Percentiles rank a stretch among this genome's conserved stretches.
Evolutionary conservation across 495 filamentous ascomycete genomes (phyloP).

Genomic region (Trichoderma orchidacearum): DNA sequence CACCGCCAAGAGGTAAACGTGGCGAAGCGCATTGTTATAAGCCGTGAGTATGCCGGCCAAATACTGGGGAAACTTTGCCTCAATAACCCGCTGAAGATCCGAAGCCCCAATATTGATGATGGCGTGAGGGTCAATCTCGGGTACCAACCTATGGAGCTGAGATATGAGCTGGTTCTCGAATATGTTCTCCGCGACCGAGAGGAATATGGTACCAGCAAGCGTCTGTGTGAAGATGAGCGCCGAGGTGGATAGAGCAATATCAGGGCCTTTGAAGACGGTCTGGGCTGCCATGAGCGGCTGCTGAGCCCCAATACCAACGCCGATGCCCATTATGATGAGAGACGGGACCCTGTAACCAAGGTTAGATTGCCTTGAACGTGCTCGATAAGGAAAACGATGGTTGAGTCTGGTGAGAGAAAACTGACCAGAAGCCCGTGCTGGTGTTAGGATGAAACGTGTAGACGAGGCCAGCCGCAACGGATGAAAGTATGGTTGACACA

Average conservation of each 20-base stretch:
- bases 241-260: slow-evolving; percentile 45
- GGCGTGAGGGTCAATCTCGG: slow-evolving; percentile 6
- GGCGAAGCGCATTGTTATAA: slow-evolving; percentile 30
- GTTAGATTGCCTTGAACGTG: too few relatives aligned
- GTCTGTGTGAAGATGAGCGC: slow-evolving; percentile 49
- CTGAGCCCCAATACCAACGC: slow-evolving; percentile 51
- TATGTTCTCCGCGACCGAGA: slow-evolving; percentile 42
- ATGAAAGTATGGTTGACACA: slow-evolving; percentile 30
- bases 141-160: slow-evolving; percentile 19
- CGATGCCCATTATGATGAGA: slow-evolving; percentile 51
- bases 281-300: slow-evolving; percentile 39
- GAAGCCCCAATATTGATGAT: slow-evolving; percentile 32
- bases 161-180: slow-evolving; percentile 40
- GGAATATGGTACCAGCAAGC: slow-evolving; percentile 47
- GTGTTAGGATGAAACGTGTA: slow-evolving; percentile 40
- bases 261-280: slow-evolving; percentile 29
- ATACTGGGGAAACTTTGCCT: neutral
- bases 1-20: slow-evolving; percentile 28
- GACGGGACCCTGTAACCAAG: slow-evolving; percentile 45
- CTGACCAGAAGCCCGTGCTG: slow-evolving; percentile 23
- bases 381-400: too few relatives aligned
- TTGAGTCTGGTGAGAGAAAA: too few relatives aligned
- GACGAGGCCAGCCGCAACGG: slow-evolving; percentile 45
- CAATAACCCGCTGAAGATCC: slow-evolving; percentile 14
- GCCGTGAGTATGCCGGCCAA: slow-evolving; percentile 18